phyloP scores from a whole-genome alignment of 31 red algal species.

The Odonthalia washingtoniensis region DNA sequence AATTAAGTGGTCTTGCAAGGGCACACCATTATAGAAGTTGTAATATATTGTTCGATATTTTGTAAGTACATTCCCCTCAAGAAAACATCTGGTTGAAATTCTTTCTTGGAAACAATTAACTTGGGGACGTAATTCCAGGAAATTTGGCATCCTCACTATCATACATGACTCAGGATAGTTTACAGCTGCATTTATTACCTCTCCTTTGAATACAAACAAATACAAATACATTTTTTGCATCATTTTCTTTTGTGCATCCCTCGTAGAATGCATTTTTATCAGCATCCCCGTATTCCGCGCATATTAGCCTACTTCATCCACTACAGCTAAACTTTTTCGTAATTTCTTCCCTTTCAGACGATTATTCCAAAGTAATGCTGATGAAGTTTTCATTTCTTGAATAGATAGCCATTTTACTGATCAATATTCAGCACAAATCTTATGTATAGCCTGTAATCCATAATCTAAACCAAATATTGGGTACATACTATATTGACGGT shows the following conservation, averaged over 20 bases:
- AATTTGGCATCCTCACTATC: conserved; percentile 19
- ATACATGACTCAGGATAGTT: conserved; percentile 35
- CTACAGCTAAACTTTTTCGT: background rate
- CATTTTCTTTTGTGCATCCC: conserved; percentile 7
- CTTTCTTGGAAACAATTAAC: too few relatives aligned
- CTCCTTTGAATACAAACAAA: conserved; percentile 31
- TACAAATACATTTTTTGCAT: conserved; percentile 29
- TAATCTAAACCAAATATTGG: background rate
- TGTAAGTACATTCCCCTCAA: too few relatives aligned
- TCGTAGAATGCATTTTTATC: conserved; percentile 39
- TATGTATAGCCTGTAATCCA: background rate
- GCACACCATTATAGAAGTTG: too few relatives aligned
- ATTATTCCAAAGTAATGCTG: background rate
- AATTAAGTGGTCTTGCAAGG: too few relatives aligned
- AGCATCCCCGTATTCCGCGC: background rate
- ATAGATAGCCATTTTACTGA: background rate
- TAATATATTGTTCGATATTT: too few relatives aligned
- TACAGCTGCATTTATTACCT: conserved; percentile 32
- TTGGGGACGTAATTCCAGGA: background rate
- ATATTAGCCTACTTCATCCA: background rate
- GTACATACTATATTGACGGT: background rate
- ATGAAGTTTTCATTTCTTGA: background rate
- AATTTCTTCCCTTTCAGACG: background rate
- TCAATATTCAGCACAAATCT: background rate
- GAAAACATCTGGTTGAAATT: too few relatives aligned